Evolutionary conservation across 2,329 filamentous ascomycete species (phyloP).

Genomic region (Ophiostoma himal-ulmi): DNA sequence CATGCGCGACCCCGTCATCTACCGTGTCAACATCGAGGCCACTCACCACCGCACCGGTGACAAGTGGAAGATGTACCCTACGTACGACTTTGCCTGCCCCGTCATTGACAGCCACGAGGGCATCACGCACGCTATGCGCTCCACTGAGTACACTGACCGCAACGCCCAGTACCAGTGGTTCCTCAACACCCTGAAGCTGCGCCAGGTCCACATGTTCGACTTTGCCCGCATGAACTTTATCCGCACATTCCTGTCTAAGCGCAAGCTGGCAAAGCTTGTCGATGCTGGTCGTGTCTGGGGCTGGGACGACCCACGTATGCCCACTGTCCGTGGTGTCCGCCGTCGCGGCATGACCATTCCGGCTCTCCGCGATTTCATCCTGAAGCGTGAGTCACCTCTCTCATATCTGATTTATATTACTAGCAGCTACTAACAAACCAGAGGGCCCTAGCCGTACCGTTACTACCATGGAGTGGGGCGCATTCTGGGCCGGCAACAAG

Average conservation of each 20-base stretch:
- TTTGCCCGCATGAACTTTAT: conserved; percentile 82
- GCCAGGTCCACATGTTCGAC: conserved; percentile 77
- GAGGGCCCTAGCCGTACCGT: conserved; percentile 77
- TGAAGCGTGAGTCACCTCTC: conserved; percentile 47
- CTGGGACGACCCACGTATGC: conserved; percentile 85
- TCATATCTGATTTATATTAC: background rate
- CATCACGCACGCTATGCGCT: conserved; percentile 75
- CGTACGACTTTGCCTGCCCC: conserved; percentile 80
- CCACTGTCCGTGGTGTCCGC: conserved; percentile 66
- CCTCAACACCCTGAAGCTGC: conserved; percentile 64
- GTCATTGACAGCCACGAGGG: conserved; percentile 76
- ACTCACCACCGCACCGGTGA: conserved; percentile 71
- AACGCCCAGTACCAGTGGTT: conserved; percentile 88
- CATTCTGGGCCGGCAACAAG: conserved; percentile 69
- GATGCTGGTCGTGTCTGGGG: conserved; percentile 70
- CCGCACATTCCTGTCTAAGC: conserved; percentile 75
- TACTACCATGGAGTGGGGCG: conserved; percentile 76
- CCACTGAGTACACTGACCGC: conserved; percentile 77
- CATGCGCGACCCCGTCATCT: conserved; percentile 93
- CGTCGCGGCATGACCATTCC: conserved; percentile 73
- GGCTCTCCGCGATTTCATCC: conserved; percentile 74
- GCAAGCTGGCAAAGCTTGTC: conserved; percentile 78
- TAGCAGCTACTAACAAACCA: conserved; percentile 8
- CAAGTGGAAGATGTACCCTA: conserved; percentile 80
- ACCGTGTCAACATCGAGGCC: conserved; percentile 64